A percentile compares a stretch with the other conserved stretches of the same genome.
Conservation (phyloP, 352 stramenopile species). For the Pythium utonaiense region DNA sequence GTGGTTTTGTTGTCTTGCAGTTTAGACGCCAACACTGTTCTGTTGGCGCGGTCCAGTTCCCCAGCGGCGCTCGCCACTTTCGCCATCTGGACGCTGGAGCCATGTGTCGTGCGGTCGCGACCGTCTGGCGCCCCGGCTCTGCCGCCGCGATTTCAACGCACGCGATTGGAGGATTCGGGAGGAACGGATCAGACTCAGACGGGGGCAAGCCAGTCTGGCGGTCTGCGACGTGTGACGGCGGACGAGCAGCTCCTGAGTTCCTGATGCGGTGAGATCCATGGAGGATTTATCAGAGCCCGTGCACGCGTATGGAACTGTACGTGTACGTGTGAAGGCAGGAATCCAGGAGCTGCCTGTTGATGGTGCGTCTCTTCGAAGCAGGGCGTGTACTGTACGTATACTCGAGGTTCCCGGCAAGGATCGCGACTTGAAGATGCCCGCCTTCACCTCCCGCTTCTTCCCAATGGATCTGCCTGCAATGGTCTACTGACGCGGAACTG, state of each 20-base stretch:
- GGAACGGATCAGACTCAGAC: constrained; percentile 14
- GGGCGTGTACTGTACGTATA: too few species aligned
- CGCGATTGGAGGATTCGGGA: constrained; percentile 2
- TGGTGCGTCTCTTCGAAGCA: background rate
- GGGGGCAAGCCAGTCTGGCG: background rate
- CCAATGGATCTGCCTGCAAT: background rate
- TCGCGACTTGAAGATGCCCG: background rate
- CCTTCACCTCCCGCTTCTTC: background rate
- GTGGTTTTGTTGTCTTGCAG: background rate
- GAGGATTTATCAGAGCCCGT: background rate
- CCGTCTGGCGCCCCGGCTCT: constrained; percentile 20
- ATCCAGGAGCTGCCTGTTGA: background rate
- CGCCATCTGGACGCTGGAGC: constrained; percentile 16
- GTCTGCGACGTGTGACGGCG: background rate
- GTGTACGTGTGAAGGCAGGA: background rate
- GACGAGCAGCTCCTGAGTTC: background rate
- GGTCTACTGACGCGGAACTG: too few species aligned
- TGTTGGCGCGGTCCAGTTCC: constrained; percentile 3
- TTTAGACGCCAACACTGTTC: background rate
- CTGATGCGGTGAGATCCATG: background rate
- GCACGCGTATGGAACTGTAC: background rate
- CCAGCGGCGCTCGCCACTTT: constrained; percentile 1
- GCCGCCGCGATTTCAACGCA: constrained; percentile 1
- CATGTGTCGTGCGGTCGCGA: constrained; percentile 22
- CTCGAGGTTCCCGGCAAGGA: background rate